phyloP scores from a whole-genome alignment of 2,329 filamentous ascomycete genomes.

The Xylaria sp. region DNA sequence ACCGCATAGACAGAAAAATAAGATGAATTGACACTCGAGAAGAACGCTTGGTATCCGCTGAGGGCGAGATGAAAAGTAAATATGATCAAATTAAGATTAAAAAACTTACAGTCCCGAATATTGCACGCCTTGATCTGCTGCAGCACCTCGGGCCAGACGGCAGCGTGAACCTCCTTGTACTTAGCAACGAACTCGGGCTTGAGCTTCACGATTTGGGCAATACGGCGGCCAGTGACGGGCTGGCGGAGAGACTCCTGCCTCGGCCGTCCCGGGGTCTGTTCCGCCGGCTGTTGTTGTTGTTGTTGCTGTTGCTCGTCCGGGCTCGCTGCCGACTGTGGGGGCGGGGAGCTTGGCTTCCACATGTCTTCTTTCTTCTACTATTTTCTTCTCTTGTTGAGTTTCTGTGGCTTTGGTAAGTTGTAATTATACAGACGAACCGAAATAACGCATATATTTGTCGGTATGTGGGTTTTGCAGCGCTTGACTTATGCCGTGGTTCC shows the following conservation, averaged over 20 bases:
- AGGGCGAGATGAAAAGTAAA: background rate
- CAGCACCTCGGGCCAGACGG: conserved; percentile 78
- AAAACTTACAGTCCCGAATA: conserved; percentile 70
- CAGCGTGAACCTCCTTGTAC: conserved; percentile 76
- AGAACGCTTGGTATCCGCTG: too few relatives aligned
- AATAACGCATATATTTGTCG: too few relatives aligned
- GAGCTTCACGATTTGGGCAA: conserved; percentile 76
- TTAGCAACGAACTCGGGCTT: conserved; percentile 68
- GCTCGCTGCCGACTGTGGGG: conserved; percentile 8
- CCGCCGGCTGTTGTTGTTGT: conserved; percentile 16
- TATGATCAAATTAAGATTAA: background rate
- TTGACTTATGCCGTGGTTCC: too few relatives aligned
- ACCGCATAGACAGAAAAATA: background rate
- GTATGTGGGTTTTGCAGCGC: too few relatives aligned
- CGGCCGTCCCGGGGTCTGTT: conserved; percentile 11
- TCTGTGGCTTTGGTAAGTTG: too few relatives aligned
- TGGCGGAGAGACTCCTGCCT: conserved; percentile 35
- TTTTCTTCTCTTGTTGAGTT: too few relatives aligned
- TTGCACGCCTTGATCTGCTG: conserved; percentile 77
- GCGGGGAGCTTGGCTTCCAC: conserved; percentile 26
- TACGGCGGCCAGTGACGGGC: conserved; percentile 57
- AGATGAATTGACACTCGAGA: too few relatives aligned
- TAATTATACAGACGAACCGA: too few relatives aligned
- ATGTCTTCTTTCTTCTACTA: conserved; percentile 11
- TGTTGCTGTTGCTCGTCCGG: conserved; percentile 11